These are phyloP conservation scores for Paraconiothyrium sp. DNA, from an alignment of 2,329 filamentous ascomycete species.

Conservation along the genomic window DNA sequence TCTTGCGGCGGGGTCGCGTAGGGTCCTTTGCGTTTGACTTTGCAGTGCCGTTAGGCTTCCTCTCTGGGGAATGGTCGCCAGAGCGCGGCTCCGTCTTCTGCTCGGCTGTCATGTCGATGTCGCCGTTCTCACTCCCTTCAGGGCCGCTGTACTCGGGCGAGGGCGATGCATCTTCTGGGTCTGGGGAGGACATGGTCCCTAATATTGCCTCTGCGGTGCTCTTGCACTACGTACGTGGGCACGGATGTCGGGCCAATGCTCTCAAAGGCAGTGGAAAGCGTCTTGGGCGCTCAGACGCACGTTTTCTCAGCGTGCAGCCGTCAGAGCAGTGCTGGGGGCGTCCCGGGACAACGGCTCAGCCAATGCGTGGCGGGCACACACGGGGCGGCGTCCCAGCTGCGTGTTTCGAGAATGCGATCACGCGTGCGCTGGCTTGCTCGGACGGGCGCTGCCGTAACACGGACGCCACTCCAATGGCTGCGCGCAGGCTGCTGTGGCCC, in stretches of 20 bases:
- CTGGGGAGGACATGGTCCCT: slow-evolving; percentile 56
- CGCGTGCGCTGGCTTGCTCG: slow-evolving; percentile 50
- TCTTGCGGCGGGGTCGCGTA: slow-evolving; percentile 87
- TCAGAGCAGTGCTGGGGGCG: slow-evolving; percentile 46
- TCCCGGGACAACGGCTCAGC: slow-evolving; percentile 47
- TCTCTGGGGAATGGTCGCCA: slow-evolving; percentile 46
- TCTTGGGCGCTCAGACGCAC: slow-evolving; percentile 38
- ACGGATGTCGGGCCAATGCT: background rate
- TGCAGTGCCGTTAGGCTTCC: slow-evolving; percentile 30
- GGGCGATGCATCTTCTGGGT: slow-evolving; percentile 57
- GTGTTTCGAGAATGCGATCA: slow-evolving; percentile 53
- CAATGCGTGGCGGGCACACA: slow-evolving; percentile 45
- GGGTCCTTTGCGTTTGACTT: slow-evolving; percentile 80
- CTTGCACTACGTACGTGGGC: slow-evolving; percentile 29
- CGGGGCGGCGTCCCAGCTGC: slow-evolving; percentile 50
- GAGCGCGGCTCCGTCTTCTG: slow-evolving; percentile 51
- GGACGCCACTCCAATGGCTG: slow-evolving; percentile 37
- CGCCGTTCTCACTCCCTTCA: slow-evolving; percentile 45
- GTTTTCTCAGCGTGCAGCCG: slow-evolving; percentile 52
- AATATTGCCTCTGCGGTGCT: slow-evolving; percentile 51
- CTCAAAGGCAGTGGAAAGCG: background rate
- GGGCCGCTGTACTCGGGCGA: slow-evolving; percentile 58
- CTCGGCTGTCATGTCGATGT: slow-evolving; percentile 57
- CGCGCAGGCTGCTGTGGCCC: background rate
- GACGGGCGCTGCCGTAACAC: slow-evolving; percentile 49